Evolutionary conservation across 2,329 filamentous ascomycete genomes (phyloP).

Genomic region (Neofusicoccum parvum): DNA sequence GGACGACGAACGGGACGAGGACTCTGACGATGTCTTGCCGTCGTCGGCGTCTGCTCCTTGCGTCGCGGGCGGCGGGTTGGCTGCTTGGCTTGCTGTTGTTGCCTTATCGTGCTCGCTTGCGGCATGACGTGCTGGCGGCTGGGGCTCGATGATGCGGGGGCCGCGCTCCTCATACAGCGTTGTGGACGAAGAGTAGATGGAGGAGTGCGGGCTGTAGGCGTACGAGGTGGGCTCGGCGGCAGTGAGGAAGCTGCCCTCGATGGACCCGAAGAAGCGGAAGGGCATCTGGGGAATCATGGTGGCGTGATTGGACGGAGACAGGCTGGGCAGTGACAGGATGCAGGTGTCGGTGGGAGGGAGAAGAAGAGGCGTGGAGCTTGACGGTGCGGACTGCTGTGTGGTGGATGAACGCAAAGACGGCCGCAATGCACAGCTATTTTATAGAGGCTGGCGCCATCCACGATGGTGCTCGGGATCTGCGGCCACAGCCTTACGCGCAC

Average conservation of each 20-base stretch:
- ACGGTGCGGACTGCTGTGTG: too few species aligned
- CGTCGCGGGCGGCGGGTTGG: not conserved
- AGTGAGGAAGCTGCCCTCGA: conserved; percentile 13
- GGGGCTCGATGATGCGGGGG: conserved; percentile 7
- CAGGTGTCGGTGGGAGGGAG: not conserved
- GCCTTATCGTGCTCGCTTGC: not conserved
- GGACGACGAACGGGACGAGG: conserved; percentile 4
- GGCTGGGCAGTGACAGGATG: not conserved
- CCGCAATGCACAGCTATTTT: not conserved
- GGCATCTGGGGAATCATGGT: conserved; percentile 5
- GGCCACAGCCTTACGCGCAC: not conserved
- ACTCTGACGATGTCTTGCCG: not conserved
- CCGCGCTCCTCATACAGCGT: not conserved
- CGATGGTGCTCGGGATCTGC: not conserved
- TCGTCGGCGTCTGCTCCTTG: not conserved
- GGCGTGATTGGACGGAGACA: not conserved
- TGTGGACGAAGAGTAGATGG: conserved; percentile 1
- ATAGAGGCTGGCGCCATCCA: not conserved
- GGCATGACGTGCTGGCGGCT: not conserved
- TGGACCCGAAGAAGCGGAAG: conserved; percentile 10
- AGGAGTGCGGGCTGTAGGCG: conserved; percentile 9
- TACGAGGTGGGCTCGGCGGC: conserved; percentile 6
- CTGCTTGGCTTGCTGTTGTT: not conserved
- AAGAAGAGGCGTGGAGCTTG: not conserved
- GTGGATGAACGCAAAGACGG: too few species aligned